These are phyloP conservation scores for Brassica carinata DNA, from an alignment of 345 rosid species.

Conservation along the genomic window DNA sequence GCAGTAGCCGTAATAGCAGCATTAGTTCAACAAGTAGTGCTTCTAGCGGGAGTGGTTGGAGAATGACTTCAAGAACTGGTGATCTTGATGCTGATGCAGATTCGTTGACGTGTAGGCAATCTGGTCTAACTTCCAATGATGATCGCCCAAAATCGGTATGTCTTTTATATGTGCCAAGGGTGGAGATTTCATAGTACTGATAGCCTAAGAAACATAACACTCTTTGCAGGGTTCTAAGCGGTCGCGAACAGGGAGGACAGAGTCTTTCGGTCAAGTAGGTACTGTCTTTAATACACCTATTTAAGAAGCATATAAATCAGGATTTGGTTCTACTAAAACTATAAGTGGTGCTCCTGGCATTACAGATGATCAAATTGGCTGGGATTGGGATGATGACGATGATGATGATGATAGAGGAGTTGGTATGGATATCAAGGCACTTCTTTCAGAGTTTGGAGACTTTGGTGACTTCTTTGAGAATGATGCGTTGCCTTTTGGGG, in stretches of 20 bases:
- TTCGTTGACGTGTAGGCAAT: conserved; percentile 51
- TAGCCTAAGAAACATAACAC: conserved; percentile 26
- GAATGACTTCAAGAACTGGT: conserved; percentile 64
- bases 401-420: conserved; percentile 74
- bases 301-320: conserved; percentile 56
- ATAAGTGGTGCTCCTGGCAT: conserved; percentile 59
- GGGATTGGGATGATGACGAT: conserved; percentile 72
- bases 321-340: conserved; percentile 61
- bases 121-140: conserved; percentile 53
- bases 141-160: conserved; percentile 75
- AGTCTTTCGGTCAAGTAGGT: conserved; percentile 69
- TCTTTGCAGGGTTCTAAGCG: conserved; percentile 82
- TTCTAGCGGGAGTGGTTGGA: conserved; percentile 85
- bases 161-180: conserved; percentile 27
- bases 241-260: conserved; percentile 66
- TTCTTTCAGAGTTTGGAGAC: conserved; percentile 98
- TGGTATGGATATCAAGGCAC: conserved; percentile 91
- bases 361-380: conserved; percentile 71
- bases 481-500: conserved; percentile 94
- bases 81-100: conserved; percentile 99
- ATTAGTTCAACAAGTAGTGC: conserved; percentile 87
- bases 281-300: conserved; percentile 46
- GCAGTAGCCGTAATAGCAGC: conserved; percentile 94
- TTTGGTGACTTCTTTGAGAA: conserved; percentile 97
- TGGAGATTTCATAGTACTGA: conserved; percentile 14